These are phyloP conservation scores for Clausena lansium DNA, from an alignment of 345 rosid genomes.

Conservation along the genomic window DNA sequence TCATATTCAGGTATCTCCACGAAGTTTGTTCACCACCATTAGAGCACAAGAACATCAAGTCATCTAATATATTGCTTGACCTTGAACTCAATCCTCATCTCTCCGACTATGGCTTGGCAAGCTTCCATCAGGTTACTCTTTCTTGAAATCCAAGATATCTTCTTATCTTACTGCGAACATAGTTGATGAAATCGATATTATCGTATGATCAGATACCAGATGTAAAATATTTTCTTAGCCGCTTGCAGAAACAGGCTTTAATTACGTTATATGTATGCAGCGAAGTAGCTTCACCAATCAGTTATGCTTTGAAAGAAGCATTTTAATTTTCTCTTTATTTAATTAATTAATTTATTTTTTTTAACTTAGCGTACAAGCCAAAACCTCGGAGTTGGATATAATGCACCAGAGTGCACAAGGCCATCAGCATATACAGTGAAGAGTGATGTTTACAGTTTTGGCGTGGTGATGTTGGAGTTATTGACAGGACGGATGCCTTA, in stretches of 20 bases:
- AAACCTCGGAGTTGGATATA: conserved; percentile 86
- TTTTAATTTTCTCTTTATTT: background rate
- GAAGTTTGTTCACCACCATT: conserved; percentile 82
- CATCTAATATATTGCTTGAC: conserved; percentile 89
- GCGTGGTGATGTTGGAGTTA: conserved; percentile 93
- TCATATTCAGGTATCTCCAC: conserved; percentile 74
- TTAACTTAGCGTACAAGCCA: conserved; percentile 71
- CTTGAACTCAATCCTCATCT: conserved; percentile 77
- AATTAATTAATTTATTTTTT: background rate
- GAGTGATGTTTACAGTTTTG: conserved; percentile 92
- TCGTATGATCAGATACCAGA: too few species aligned
- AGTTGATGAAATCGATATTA: background rate
- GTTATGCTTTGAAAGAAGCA: background rate
- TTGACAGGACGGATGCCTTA: conserved; percentile 81
- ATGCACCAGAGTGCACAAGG: conserved; percentile 84
- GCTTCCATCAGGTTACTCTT: conserved; percentile 60
- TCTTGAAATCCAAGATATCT: background rate
- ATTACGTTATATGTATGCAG: background rate
- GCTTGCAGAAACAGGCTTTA: too few species aligned
- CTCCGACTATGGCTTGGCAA: conserved; percentile 78
- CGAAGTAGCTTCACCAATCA: background rate
- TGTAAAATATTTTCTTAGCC: too few species aligned
- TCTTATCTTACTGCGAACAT: background rate
- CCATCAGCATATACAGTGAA: conserved; percentile 74
- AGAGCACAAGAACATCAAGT: conserved; percentile 92